Evolutionary conservation across 768 basidiomycete genomes (phyloP).

Genomic region (Amanita inopinata): DNA sequence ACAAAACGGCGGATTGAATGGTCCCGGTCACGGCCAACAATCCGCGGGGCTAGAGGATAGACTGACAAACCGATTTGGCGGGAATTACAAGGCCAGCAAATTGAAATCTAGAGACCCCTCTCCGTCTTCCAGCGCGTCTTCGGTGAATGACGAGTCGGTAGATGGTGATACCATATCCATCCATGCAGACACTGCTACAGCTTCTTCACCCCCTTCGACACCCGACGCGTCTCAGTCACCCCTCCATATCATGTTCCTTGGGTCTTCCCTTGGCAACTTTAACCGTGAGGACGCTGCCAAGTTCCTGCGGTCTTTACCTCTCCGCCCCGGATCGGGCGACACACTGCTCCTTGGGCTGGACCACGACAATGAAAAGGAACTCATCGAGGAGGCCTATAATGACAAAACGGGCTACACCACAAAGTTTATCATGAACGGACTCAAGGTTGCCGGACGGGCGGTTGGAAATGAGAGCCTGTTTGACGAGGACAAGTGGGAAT

Average conservation of each 20-base stretch:
- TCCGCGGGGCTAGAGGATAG: not conserved
- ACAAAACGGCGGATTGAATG: conserved; percentile 47
- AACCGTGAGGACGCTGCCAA: conserved; percentile 50
- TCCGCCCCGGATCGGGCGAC: conserved; percentile 66
- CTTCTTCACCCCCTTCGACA: conserved; percentile 32
- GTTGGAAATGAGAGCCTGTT: conserved; percentile 63
- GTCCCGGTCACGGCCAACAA: conserved; percentile 10
- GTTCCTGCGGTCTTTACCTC: conserved; percentile 73
- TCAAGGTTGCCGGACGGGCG: conserved; percentile 54
- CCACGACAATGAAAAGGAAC: conserved; percentile 58
- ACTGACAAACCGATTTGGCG: not conserved
- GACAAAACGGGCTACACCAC: conserved; percentile 65
- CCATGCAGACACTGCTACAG: conserved; percentile 16
- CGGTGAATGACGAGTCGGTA: conserved; percentile 5
- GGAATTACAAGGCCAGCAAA: not conserved
- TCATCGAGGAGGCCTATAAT: conserved; percentile 82
- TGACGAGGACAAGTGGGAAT: conserved; percentile 64
- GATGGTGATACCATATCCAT: conserved; percentile 9
- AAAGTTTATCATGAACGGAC: conserved; percentile 81
- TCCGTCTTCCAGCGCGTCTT: conserved; percentile 15
- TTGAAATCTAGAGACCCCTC: not conserved
- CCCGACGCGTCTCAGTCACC: conserved; percentile 39
- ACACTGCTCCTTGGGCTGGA: conserved; percentile 89
- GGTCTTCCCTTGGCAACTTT: conserved; percentile 91
- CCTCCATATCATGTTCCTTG: conserved; percentile 83